Conservation (phyloP, 176 grass and related monocot genomes). For the Elymus sibiricus region DNA sequence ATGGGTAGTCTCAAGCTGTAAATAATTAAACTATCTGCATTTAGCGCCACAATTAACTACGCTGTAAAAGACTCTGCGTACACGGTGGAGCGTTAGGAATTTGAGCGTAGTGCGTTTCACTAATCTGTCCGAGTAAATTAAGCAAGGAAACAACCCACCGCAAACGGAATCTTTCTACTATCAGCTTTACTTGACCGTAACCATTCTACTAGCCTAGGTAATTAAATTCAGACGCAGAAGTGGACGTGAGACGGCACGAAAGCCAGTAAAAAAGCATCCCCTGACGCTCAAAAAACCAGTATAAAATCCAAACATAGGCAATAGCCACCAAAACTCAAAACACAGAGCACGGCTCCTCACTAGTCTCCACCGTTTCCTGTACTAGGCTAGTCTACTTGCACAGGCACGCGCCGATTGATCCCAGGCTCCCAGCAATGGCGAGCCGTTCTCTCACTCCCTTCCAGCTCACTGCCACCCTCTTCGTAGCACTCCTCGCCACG, state of each 20-base stretch:
- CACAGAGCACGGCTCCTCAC: too few relatives aligned
- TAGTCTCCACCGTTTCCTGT: too few relatives aligned
- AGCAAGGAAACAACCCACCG: neutral
- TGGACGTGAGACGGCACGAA: constrained; percentile 27
- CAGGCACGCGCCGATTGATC: neutral
- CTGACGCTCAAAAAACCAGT: neutral
- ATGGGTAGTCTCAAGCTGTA: too few relatives aligned
- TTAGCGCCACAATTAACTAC: too few relatives aligned
- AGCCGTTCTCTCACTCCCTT: neutral
- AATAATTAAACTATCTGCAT: too few relatives aligned
- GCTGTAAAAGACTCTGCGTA: neutral
- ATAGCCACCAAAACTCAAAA: neutral
- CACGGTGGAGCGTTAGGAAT: neutral
- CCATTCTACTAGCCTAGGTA: neutral
- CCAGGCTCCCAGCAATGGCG: neutral
- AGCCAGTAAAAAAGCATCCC: neutral
- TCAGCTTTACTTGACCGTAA: constrained; percentile 4
- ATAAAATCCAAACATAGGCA: constrained; percentile 1
- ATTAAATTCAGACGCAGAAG: neutral
- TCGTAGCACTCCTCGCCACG: constrained; percentile 2
- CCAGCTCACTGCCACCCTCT: neutral
- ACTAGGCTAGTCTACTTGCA: too few relatives aligned
- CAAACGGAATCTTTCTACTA: neutral
- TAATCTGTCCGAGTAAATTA: neutral
- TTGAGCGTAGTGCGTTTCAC: neutral